Conservation (phyloP, 352 stramenopile species). For the Phytophthora vignae region DNA sequence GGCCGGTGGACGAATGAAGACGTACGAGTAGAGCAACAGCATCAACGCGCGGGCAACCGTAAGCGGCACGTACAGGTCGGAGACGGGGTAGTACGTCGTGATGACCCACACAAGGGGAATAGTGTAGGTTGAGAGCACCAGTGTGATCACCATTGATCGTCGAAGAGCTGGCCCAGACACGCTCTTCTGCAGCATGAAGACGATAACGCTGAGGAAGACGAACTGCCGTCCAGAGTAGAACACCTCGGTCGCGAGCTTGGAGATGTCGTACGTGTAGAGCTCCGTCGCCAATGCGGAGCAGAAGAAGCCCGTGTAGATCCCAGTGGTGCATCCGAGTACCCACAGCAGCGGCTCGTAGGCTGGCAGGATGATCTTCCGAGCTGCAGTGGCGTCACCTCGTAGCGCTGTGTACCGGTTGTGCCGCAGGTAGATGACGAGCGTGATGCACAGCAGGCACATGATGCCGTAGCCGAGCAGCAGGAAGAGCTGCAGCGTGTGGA, state of each 20-base stretch:
- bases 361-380: slow-evolving; percentile 69
- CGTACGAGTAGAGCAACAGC: slow-evolving; percentile 62
- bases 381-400: slow-evolving; percentile 50
- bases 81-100: slow-evolving; percentile 40
- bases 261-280: slow-evolving; percentile 59
- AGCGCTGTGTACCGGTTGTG: slow-evolving; percentile 55
- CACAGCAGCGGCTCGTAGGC: slow-evolving; percentile 66
- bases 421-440: slow-evolving; percentile 57
- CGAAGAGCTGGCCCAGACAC: slow-evolving; percentile 57
- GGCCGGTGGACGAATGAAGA: slow-evolving; percentile 52
- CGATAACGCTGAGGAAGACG: slow-evolving; percentile 62
- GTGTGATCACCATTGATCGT: slow-evolving; percentile 49
- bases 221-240: slow-evolving; percentile 74
- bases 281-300: slow-evolving; percentile 45
- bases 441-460: slow-evolving; percentile 61
- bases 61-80: slow-evolving; percentile 46
- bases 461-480: slow-evolving; percentile 62
- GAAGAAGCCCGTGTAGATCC: slow-evolving; percentile 62
- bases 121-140: slow-evolving; percentile 58
- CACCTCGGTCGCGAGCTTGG: slow-evolving; percentile 59
- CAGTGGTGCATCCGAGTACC: slow-evolving; percentile 50
- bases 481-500: slow-evolving; percentile 66
- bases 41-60: slow-evolving; percentile 46
- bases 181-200: slow-evolving; percentile 76
- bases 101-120: slow-evolving; percentile 54